Evolutionary conservation across 345 rosid species (phyloP).

Genomic region (Eucalyptus rudis): DNA sequence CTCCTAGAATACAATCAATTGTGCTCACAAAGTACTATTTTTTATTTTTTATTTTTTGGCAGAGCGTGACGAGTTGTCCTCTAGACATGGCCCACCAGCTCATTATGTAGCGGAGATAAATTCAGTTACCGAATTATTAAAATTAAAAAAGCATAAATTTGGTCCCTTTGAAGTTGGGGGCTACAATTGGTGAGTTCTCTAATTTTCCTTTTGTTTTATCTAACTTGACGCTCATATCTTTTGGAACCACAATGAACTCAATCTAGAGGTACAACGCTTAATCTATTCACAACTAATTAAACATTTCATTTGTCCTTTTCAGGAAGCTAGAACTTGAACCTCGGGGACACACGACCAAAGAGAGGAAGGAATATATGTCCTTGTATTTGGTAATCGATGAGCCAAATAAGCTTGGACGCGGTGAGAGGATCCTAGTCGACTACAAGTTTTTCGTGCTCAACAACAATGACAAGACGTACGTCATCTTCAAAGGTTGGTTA

Average conservation of each 20-base stretch:
- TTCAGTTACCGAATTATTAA: fast-evolving
- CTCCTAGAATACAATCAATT: neutral
- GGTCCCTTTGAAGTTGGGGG: neutral
- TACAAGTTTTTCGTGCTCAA: neutral
- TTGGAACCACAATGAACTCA: neutral
- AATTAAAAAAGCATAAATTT: fast-evolving
- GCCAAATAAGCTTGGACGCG: fast-evolving
- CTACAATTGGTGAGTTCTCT: fast-evolving
- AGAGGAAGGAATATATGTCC: neutral
- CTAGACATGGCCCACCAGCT: fast-evolving
- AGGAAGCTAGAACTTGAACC: neutral
- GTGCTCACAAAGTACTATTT: neutral
- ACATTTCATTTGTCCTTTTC: neutral
- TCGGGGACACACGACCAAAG: neutral
- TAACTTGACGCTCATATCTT: neutral
- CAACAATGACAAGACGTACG: neutral
- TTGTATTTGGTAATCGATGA: neutral
- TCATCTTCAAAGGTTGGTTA: neutral
- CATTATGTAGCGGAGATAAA: fast-evolving
- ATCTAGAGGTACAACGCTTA: neutral
- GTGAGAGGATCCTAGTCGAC: neutral
- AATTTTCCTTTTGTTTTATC: too few species aligned
- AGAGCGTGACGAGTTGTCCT: fast-evolving
- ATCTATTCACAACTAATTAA: neutral
- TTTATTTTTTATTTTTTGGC: neutral